phyloP scores from a whole-genome alignment of 192 early-diverging fungal genomes.

The Spinellus fusiger region DNA sequence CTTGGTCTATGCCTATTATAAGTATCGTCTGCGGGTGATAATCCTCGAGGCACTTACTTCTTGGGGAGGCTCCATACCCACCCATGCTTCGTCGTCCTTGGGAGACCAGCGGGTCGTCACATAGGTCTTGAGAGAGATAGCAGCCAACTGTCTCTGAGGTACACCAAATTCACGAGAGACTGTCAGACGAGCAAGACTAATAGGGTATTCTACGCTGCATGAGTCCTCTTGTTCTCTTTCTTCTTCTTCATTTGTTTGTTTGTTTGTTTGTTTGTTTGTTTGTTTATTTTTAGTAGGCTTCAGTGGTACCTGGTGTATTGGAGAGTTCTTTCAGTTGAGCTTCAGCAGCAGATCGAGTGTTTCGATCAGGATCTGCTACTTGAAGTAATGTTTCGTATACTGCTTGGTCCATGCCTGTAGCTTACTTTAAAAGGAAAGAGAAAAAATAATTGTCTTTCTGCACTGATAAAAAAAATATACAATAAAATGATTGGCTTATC shows the following conservation, averaged over 20 bases:
- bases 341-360: constrained; percentile 63
- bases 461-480: not conserved
- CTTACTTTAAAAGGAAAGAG: not conserved
- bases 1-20: constrained; percentile 44
- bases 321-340: constrained; percentile 59
- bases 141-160: constrained; percentile 66
- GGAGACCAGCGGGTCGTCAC: constrained; percentile 71
- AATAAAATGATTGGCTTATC: too few species aligned
- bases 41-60: constrained; percentile 33
- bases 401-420: constrained; percentile 59
- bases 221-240: not conserved
- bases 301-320: constrained; percentile 58
- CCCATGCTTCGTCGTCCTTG: constrained; percentile 42
- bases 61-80: constrained; percentile 54
- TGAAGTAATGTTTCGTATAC: constrained; percentile 67
- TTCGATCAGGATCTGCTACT: constrained; percentile 60
- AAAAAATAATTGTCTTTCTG: not conserved
- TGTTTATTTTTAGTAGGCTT: too few species aligned
- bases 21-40: not conserved
- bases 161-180: constrained; percentile 53
- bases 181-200: constrained; percentile 61
- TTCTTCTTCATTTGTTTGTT: not conserved
- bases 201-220: constrained; percentile 50
- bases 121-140: constrained; percentile 69
- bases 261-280: not conserved